These are phyloP conservation scores for Ustilago xerochloae DNA, from an alignment of 1,284 basidiomycete genomes.

Conservation along the genomic window DNA sequence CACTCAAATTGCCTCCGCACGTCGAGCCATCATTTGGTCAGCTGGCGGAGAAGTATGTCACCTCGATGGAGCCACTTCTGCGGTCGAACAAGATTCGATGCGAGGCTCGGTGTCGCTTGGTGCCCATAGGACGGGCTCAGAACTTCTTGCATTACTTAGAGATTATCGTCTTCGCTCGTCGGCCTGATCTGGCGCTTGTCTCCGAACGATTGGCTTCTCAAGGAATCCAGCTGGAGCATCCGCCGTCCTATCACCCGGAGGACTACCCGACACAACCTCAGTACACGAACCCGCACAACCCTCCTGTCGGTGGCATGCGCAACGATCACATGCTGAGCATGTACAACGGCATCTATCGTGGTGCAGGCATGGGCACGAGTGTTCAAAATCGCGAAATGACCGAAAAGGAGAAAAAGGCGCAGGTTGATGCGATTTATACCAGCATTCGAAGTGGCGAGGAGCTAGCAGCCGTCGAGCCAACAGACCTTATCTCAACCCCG, in stretches of 20 bases:
- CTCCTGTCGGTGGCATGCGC: constrained; percentile 30
- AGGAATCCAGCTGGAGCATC: constrained; percentile 83
- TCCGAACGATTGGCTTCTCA: constrained; percentile 78
- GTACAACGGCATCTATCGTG: constrained; percentile 69
- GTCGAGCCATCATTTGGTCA: constrained; percentile 40
- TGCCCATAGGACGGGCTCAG: constrained; percentile 32
- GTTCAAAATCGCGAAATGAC: constrained; percentile 51
- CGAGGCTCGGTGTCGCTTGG: constrained; percentile 53
- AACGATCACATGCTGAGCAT: constrained; percentile 16
- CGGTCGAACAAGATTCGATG: constrained; percentile 37
- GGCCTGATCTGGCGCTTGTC: constrained; percentile 85
- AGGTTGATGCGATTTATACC: constrained; percentile 93
- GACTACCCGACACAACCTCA: constrained; percentile 75
- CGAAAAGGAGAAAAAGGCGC: constrained; percentile 89
- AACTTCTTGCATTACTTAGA: constrained; percentile 78
- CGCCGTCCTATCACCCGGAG: constrained; percentile 73
- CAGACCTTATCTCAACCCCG: constrained; percentile 85
- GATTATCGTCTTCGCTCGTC: constrained; percentile 89
- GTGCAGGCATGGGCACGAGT: constrained; percentile 30
- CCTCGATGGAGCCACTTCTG: constrained; percentile 43
- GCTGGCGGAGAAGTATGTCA: constrained; percentile 51
- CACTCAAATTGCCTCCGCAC: background rate
- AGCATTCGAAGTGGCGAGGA: constrained; percentile 87
- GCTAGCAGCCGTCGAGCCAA: constrained; percentile 79
- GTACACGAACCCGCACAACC: constrained; percentile 84